Conservation (phyloP, 768 basidiomycete species). For the Saitozyma sp. region DNA sequence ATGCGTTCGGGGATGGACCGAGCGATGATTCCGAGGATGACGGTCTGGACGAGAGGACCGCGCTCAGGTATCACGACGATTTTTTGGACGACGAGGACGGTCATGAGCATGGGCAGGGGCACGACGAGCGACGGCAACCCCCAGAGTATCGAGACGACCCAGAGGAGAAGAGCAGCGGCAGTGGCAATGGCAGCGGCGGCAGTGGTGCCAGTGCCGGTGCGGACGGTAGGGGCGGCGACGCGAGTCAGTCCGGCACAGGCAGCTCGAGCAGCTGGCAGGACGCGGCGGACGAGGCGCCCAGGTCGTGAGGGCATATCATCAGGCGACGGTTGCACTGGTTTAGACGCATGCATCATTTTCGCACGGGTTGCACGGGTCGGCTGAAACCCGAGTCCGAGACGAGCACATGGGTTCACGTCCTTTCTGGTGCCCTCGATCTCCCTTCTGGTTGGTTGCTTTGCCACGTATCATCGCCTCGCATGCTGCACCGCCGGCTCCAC, state of each 20-base stretch:
- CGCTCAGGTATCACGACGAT: constrained; percentile 72
- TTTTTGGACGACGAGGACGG: constrained; percentile 72
- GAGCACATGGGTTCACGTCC: too few relatives aligned
- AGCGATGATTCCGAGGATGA: constrained; percentile 56
- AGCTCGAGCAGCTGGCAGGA: constrained; percentile 44
- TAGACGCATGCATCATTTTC: too few relatives aligned
- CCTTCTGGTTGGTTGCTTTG: too few relatives aligned
- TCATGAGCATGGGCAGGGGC: background rate
- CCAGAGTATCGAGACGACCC: constrained; percentile 22
- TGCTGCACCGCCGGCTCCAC: too few relatives aligned
- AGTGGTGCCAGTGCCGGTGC: background rate
- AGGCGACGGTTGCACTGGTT: too few relatives aligned
- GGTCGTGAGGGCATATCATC: too few relatives aligned
- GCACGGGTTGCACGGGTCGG: too few relatives aligned
- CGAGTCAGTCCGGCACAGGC: constrained; percentile 14
- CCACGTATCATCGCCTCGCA: too few relatives aligned
- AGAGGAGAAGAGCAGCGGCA: constrained; percentile 4
- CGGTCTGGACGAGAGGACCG: constrained; percentile 66
- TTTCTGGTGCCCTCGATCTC: too few relatives aligned
- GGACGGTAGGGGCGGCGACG: constrained; percentile 8
- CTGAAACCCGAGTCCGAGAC: too few relatives aligned
- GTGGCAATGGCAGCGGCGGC: background rate
- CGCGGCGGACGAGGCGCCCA: constrained; percentile 37
- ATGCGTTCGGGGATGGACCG: constrained; percentile 92
- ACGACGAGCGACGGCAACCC: constrained; percentile 8